Evolutionary conservation across 2,329 filamentous ascomycete species (phyloP).

Genomic region (Phialemoniopsis sp.): DNA sequence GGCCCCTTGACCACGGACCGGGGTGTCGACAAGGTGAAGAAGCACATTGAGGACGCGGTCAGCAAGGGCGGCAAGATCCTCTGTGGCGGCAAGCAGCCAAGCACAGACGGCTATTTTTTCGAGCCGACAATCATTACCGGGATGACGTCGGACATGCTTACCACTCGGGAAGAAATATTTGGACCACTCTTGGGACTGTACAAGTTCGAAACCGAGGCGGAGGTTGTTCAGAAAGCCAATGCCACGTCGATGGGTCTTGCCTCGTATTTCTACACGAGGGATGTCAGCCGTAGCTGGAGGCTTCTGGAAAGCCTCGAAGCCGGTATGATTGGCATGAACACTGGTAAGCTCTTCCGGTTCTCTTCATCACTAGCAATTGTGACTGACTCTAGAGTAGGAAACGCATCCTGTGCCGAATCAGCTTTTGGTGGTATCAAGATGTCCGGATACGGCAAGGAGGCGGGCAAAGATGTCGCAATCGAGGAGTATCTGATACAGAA

Average conservation of each 20-base stretch:
- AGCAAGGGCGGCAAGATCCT: slow-evolving; percentile 14
- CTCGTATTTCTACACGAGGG: slow-evolving; percentile 18
- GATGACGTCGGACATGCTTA: slow-evolving; percentile 14
- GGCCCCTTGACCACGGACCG: slow-evolving; percentile 28
- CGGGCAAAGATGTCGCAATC: slow-evolving; percentile 10
- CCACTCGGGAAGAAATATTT: slow-evolving; percentile 12
- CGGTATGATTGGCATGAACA: slow-evolving; percentile 63
- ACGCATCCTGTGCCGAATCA: slow-evolving; percentile 9
- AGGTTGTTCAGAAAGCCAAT: slow-evolving; percentile 25
- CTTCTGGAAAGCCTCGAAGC: slow-evolving; percentile 50
- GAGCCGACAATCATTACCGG: slow-evolving; percentile 66
- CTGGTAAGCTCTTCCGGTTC: slow-evolving; percentile 10
- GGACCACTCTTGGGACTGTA: slow-evolving; percentile 10
- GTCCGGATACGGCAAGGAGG: slow-evolving; percentile 13
- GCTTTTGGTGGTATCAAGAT: slow-evolving; percentile 14
- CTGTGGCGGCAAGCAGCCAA: slow-evolving; percentile 47
- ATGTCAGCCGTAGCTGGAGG: slow-evolving; percentile 26
- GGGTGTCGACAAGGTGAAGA: slow-evolving; percentile 26
- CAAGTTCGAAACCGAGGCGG: slow-evolving; percentile 22
- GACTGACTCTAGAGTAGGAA: too few species aligned
- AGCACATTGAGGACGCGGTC: slow-evolving; percentile 11
- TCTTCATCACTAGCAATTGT: too few species aligned
- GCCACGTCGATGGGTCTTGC: slow-evolving; percentile 24
- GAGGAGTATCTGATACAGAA: slow-evolving; percentile 12
- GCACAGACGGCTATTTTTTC: slow-evolving; percentile 64